Evolutionary conservation across 495 filamentous ascomycete genomes (phyloP).

Genomic region (Penicillium canariense): DNA sequence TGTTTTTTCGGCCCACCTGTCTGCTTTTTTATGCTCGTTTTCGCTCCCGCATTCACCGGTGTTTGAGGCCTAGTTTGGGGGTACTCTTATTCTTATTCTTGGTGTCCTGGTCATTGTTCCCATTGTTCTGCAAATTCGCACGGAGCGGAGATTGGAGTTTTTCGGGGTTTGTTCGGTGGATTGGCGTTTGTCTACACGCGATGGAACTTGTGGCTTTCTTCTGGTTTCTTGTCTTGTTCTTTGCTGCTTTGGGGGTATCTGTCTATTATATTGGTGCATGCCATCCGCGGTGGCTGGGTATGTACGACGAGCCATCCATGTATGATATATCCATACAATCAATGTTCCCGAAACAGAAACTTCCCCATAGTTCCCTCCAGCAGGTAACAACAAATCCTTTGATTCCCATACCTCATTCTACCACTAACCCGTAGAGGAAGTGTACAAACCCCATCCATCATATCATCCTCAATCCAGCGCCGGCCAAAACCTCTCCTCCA

Average conservation of each 20-base stretch:
- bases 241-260: not conserved
- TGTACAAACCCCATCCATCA: too few relatives aligned
- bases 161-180: not conserved
- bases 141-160: slow-evolving; percentile 14
- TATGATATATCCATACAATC: slow-evolving; percentile 26
- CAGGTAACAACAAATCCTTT: not conserved
- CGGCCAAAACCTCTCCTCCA: slow-evolving; percentile 50
- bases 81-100: slow-evolving; percentile 8
- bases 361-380: not conserved
- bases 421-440: too few relatives aligned
- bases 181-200: slow-evolving; percentile 3
- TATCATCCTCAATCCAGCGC: not conserved
- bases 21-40: slow-evolving; percentile 4
- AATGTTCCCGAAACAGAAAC: not conserved
- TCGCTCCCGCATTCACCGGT: slow-evolving; percentile 27
- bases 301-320: slow-evolving; percentile 15
- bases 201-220: not conserved
- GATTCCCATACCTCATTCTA: not conserved
- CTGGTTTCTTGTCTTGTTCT: not conserved
- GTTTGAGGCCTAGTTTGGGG: slow-evolving; percentile 16
- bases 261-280: slow-evolving; percentile 4
- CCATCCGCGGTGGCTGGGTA: slow-evolving; percentile 16
- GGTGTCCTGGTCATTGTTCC: not conserved
- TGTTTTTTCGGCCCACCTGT: slow-evolving; percentile 4
- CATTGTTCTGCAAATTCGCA: not conserved